Evolutionary conservation across 345 rosid species (phyloP).

Genomic region (Rhizophora apiculata): DNA sequence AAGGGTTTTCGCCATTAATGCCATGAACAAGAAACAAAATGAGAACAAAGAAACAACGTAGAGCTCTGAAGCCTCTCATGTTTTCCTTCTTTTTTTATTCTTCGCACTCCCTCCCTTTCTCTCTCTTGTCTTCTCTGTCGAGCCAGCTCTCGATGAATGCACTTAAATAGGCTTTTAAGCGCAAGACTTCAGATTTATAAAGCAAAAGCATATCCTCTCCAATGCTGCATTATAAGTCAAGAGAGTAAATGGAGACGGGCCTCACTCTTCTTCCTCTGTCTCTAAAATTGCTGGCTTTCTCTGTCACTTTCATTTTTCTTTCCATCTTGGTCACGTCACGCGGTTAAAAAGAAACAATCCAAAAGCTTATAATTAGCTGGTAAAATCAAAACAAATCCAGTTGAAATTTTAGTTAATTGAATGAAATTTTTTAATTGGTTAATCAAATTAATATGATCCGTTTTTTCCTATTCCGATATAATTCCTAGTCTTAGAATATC

Average conservation of each 20-base stretch:
- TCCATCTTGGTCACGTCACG: neutral
- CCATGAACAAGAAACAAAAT: constrained; percentile 42
- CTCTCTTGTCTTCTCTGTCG: too few species aligned
- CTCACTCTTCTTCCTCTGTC: neutral
- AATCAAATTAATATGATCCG: too few species aligned
- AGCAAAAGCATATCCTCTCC: neutral
- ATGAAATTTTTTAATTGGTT: too few species aligned
- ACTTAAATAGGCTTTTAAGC: neutral
- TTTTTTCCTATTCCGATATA: too few species aligned
- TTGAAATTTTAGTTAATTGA: too few species aligned
- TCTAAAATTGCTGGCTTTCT: neutral
- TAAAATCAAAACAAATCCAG: too few species aligned
- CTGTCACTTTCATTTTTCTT: neutral
- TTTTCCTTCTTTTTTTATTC: neutral
- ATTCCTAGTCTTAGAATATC: too few species aligned
- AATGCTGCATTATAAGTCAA: neutral
- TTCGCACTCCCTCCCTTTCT: neutral
- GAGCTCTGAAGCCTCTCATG: constrained; percentile 38
- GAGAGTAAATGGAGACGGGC: neutral
- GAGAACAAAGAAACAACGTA: constrained; percentile 31
- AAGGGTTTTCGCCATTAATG: constrained; percentile 72
- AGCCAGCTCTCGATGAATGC: neutral
- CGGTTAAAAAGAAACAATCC: too few species aligned
- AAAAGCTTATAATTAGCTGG: too few species aligned
- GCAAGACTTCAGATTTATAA: neutral